A percentile compares a stretch with the other conserved stretches of the same genome.
Conservation (phyloP, 108 stramenopile species). For the Aurantiochytrium sp. region DNA sequence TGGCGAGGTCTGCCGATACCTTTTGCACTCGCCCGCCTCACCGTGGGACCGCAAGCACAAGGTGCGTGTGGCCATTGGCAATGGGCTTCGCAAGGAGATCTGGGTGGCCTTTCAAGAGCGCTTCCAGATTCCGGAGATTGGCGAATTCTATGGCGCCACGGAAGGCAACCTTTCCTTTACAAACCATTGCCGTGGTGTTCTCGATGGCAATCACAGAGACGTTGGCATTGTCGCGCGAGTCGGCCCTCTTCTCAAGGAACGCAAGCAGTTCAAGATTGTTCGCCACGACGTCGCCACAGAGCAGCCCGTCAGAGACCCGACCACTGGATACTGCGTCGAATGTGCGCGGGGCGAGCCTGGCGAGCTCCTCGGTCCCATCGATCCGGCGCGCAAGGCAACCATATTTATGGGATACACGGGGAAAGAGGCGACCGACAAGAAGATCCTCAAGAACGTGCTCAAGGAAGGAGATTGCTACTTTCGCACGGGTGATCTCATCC, state of each 20-base stretch:
- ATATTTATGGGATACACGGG: conserved; percentile 50
- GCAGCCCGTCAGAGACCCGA: conserved; percentile 24
- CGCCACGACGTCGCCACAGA: conserved; percentile 30
- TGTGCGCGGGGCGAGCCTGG: conserved; percentile 37
- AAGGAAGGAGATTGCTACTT: conserved; percentile 38
- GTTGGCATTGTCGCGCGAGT: conserved; percentile 43
- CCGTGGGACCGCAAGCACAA: background rate
- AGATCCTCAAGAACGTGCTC: conserved; percentile 32
- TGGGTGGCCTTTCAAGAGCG: conserved; percentile 39
- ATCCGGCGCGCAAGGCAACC: conserved; percentile 18
- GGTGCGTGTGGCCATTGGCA: conserved; percentile 50
- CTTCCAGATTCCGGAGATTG: conserved; percentile 31
- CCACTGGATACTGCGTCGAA: conserved; percentile 22
- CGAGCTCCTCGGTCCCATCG: conserved; percentile 39
- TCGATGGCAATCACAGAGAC: background rate
- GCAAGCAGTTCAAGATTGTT: conserved; percentile 22
- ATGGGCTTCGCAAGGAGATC: conserved; percentile 49
- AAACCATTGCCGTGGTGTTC: background rate
- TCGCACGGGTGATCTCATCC: conserved; percentile 44
- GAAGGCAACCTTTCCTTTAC: conserved; percentile 40
- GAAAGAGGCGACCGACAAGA: conserved; percentile 35
- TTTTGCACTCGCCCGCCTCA: conserved; percentile 12
- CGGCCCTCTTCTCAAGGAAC: background rate
- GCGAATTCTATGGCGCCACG: conserved; percentile 53
- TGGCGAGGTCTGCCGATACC: conserved; percentile 47